Conservation (phyloP, 2,329 filamentous ascomycete species). For the Lasiodiplodia citricola region DNA sequence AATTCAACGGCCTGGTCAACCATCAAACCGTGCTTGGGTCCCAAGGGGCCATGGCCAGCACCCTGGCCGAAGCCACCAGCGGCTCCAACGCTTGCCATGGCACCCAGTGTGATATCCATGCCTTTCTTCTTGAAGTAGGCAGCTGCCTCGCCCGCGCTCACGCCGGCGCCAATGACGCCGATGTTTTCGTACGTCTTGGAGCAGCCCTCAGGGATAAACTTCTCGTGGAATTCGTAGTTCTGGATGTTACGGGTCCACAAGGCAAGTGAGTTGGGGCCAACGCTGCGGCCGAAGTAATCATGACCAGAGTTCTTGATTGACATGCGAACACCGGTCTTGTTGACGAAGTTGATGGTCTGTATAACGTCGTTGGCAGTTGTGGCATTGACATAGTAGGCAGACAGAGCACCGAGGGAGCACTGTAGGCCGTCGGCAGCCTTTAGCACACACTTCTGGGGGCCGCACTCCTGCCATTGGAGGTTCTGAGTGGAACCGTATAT, state of each 20-base stretch:
- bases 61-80: slow-evolving; percentile 51
- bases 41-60: slow-evolving; percentile 51
- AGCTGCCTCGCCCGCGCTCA: slow-evolving; percentile 34
- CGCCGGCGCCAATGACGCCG: slow-evolving; percentile 18
- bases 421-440: background rate
- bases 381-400: slow-evolving; percentile 34
- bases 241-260: slow-evolving; percentile 33
- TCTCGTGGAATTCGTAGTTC: slow-evolving; percentile 26
- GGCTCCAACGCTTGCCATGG: slow-evolving; percentile 41
- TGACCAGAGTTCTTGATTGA: slow-evolving; percentile 36
- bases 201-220: slow-evolving; percentile 30
- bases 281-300: slow-evolving; percentile 34
- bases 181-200: background rate
- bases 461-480: slow-evolving; percentile 24
- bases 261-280: slow-evolving; percentile 30
- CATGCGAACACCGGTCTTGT: slow-evolving; percentile 30
- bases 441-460: slow-evolving; percentile 3
- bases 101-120: slow-evolving; percentile 25
- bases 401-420: slow-evolving; percentile 24
- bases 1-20: slow-evolving; percentile 44
- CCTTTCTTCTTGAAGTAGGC: slow-evolving; percentile 4
- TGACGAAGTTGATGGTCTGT: slow-evolving; percentile 32
- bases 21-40: slow-evolving; percentile 44
- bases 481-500: slow-evolving; percentile 25
- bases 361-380: slow-evolving; percentile 31